phyloP scores from a whole-genome alignment of 2,329 filamentous ascomycete genomes.

The Cercospora brassicicola region DNA sequence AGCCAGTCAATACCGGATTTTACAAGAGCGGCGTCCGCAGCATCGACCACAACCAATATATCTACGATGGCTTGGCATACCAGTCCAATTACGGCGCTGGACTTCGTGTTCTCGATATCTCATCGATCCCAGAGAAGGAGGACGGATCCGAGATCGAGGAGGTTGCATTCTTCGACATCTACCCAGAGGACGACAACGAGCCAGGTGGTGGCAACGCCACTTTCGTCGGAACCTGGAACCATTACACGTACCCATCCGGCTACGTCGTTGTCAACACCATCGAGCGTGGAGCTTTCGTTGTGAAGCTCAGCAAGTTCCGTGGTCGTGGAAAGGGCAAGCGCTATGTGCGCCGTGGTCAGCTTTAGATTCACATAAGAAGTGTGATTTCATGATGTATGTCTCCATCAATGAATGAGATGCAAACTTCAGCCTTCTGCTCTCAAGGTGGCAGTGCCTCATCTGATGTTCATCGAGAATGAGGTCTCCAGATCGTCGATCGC shows the following conservation, averaged over 20 bases:
- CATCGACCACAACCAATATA: constrained; percentile 49
- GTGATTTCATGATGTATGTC: background rate
- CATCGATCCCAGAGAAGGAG: constrained; percentile 44
- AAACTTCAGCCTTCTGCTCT: background rate
- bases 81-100: constrained; percentile 43
- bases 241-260: constrained; percentile 54
- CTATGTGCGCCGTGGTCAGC: constrained; percentile 11
- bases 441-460: background rate
- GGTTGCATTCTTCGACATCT: constrained; percentile 54
- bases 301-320: constrained; percentile 41
- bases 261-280: constrained; percentile 56
- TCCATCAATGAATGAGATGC: background rate
- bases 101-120: constrained; percentile 41
- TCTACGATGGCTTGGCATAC: constrained; percentile 42
- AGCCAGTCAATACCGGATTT: constrained; percentile 45
- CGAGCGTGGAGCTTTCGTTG: constrained; percentile 52
- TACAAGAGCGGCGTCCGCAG: constrained; percentile 40
- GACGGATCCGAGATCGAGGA: constrained; percentile 51
- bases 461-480: background rate
- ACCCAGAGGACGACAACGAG: constrained; percentile 52
- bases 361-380: background rate
- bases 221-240: constrained; percentile 35
- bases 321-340: constrained; percentile 19
- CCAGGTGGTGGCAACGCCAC: constrained; percentile 17
- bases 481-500: background rate